Evolutionary conservation across 2,329 filamentous ascomycete genomes (phyloP), one percentile per base, ranked within the genome.

Genomic region (Fusarium subtropicale): DNA sequence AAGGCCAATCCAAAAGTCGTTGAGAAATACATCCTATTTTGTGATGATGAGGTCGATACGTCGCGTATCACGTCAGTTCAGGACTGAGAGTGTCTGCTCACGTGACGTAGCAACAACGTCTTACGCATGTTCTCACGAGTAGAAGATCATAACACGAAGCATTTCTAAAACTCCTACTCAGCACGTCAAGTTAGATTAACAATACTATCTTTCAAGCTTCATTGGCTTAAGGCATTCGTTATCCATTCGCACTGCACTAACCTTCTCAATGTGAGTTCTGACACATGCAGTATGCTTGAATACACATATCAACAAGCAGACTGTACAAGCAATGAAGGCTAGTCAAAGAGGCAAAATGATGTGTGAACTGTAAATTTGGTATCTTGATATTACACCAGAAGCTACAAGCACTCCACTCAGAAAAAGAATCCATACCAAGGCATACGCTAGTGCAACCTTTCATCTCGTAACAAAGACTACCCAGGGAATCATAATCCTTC

Each of bases 21-120:
- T n/a, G 58, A 44, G 42, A 56, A 13, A 48, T 52, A 56, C 74
- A 75, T 74, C 18, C 44, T 67, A 8, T 52, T 64, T 48, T 13
- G 42, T 20, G 18, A 56, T 54, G 20, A 31, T 11, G 2, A 16
- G 26, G 36, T 44, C 2, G 36, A 24, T n/a, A 34, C 26, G 26
- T 56, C 11, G 48, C 30, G 53, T 44, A 36, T 46, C 24, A 56
- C 30, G 36, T 56, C 48, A 58, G 48, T 26, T 41, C 16, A 18
- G 24, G 24, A 38, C 26, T 54, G 36, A 15, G 9, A 51, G 22
- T 26, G 15, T 44, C 10, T 13, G 51, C 36, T 64, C 60, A 63
- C 60, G 60, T 63, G 60, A 63, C 60, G 28, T 24, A 22, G 7
- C 7, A 30, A 20, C 9, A 30, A 26, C 22, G 41, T 26, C 9